Base-by-base conservation (phyloP, 495 filamentous ascomycete species). In the Beverwykella pulmonaria region DNA sequence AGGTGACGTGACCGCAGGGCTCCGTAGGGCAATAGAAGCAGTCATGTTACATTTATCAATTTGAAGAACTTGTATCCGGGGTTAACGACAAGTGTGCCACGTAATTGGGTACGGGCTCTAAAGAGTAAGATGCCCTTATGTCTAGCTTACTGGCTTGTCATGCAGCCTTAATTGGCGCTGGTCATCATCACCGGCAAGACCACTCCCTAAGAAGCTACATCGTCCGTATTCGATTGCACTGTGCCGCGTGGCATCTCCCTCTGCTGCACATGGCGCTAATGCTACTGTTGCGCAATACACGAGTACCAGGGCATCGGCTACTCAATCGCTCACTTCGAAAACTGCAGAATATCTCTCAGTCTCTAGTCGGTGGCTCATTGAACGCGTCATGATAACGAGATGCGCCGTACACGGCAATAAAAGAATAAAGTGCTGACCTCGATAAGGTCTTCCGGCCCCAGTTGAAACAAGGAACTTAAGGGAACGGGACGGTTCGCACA, bases 401-500 rank as follows among this genome's bases (percentile, higher is more conserved):
- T 0, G 34, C 54, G 46, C 63, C 34, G 12, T 34, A 46, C 46
- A 1, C 48, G 55, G 53, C 29, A n/a, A 29, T 34, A 2, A 44
- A 5, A 4, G 30, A 59, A 53, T 60, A 66, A 49, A 60, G 63
- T 66, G 46, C 63, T 60, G 63, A 66, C 63, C 20, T 14, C 14
- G 46, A 6, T 30, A 29, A 44, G 15, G 34, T 59, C 36, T 59
- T 47, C 59, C 30, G 53, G 52, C 63, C 63, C 54, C 46, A 49
- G 50, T 25, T 55, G 27, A 27, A 52, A 32, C 50, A 61, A 61
- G 64, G 64, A 15, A 57, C 26, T 7, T 48, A 17, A 19, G 64
- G 57, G 64, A 26, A 61, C 64, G 64, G 46, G 55, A 39, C 64
- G 39, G 64, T 55, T 56, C 52, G 20, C 29, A n/a, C 39, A 27